Percentiles rank a stretch among this genome's conserved stretches.
These are phyloP conservation scores for Nepenthes alata DNA, from an alignment of 179 eudicot species.

Conservation along the genomic window DNA sequence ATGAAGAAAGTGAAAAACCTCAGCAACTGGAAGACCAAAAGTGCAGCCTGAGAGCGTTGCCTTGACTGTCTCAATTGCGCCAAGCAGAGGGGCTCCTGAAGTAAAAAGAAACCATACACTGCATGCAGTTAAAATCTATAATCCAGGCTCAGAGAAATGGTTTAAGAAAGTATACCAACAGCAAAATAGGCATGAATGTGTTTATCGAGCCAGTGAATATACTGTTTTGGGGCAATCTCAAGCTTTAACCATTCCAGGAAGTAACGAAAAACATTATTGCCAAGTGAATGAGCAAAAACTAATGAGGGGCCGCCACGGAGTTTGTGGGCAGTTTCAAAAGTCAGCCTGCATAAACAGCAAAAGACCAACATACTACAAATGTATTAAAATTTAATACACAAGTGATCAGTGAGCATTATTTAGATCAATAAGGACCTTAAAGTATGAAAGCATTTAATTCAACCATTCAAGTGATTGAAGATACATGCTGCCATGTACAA, in stretches of 20 bases:
- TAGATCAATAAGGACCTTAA: too few species aligned
- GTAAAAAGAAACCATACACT: slow-evolving; percentile 9
- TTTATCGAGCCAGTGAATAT: slow-evolving; percentile 73
- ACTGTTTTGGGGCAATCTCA: slow-evolving; percentile 84
- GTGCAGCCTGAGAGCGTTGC: slow-evolving; percentile 72
- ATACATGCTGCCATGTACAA: too few species aligned
- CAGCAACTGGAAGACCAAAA: slow-evolving; percentile 87
- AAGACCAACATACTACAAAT: background rate
- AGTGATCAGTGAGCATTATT: too few species aligned
- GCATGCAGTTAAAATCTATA: background rate
- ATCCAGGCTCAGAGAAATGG: slow-evolving; percentile 7
- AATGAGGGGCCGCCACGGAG: slow-evolving; percentile 93
- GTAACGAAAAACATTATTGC: slow-evolving; percentile 89
- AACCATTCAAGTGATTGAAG: too few species aligned
- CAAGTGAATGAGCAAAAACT: slow-evolving; percentile 93
- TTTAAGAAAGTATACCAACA: slow-evolving; percentile 59
- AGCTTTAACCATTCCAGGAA: slow-evolving; percentile 94
- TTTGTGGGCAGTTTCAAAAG: slow-evolving; percentile 87
- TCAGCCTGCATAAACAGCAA: slow-evolving; percentile 46
- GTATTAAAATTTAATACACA: too few species aligned
- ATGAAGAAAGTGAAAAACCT: slow-evolving; percentile 33
- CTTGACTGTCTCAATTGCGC: slow-evolving; percentile 64
- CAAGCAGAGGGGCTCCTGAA: slow-evolving; percentile 86
- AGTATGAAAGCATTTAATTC: too few species aligned
- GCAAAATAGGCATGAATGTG: slow-evolving; percentile 98